Conservation (phyloP, 1,284 basidiomycete genomes). For the Heterobasidion parviporum region DNA sequence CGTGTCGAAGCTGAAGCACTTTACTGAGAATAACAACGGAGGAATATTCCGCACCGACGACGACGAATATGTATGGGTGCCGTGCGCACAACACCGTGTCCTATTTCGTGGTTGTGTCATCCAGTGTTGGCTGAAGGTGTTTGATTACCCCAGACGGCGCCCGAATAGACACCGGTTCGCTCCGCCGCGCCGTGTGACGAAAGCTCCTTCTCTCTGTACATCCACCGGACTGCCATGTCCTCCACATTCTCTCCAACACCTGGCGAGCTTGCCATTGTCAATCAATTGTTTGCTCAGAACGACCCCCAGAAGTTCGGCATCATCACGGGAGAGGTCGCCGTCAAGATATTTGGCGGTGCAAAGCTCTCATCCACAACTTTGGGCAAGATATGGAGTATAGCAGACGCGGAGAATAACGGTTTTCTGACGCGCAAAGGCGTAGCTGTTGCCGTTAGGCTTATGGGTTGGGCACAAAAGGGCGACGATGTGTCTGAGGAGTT, state of each 20-base stretch:
- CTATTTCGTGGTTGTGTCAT: background rate
- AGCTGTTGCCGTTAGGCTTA: conserved; percentile 80
- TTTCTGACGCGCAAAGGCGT: conserved; percentile 84
- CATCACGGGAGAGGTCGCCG: conserved; percentile 79
- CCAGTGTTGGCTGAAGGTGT: background rate
- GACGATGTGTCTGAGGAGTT: conserved; percentile 57
- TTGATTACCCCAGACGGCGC: background rate
- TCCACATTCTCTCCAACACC: conserved; percentile 54
- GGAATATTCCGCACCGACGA: too few relatives aligned
- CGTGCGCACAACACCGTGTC: too few relatives aligned
- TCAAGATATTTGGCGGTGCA: conserved; percentile 74
- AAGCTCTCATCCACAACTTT: conserved; percentile 72
- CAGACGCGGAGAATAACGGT: conserved; percentile 91
- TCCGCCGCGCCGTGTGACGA: background rate
- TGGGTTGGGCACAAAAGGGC: conserved; percentile 90
- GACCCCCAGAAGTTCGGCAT: conserved; percentile 76
- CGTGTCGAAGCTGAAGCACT: too few relatives aligned
- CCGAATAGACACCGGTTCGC: background rate
- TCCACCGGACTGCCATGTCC: conserved; percentile 33
- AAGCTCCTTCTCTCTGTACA: background rate
- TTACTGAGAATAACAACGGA: too few relatives aligned
- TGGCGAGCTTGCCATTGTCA: conserved; percentile 58
- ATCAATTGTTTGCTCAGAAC: conserved; percentile 59
- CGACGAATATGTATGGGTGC: too few relatives aligned
- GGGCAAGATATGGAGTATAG: conserved; percentile 90